Evolutionary conservation across 2,329 filamentous ascomycete species (phyloP).

Genomic region (Pseudogymnoascus verrucosus): DNA sequence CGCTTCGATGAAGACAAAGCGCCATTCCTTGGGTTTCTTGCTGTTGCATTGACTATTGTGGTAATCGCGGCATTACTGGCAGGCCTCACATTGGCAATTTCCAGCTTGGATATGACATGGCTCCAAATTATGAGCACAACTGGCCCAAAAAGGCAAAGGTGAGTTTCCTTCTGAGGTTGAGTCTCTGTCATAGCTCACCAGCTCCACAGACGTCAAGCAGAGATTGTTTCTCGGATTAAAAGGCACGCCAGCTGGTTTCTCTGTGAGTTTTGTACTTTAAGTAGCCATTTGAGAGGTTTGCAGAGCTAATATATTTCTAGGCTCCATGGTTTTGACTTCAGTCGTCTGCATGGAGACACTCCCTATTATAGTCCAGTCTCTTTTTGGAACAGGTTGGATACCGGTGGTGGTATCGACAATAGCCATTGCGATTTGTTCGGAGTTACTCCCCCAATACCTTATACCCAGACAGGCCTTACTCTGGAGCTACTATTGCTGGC

Average conservation of each 20-base stretch:
- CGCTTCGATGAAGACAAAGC: neutral
- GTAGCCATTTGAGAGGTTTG: neutral
- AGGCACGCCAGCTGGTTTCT: constrained; percentile 22
- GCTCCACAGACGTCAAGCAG: constrained; percentile 16
- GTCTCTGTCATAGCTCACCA: constrained; percentile 10
- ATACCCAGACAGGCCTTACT: constrained; percentile 19
- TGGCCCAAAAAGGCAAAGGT: constrained; percentile 19
- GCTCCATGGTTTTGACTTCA: constrained; percentile 21
- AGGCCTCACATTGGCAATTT: constrained; percentile 22
- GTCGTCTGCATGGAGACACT: constrained; percentile 21
- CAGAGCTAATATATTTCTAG: constrained; percentile 12
- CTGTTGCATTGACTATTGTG: constrained; percentile 15
- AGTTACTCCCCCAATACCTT: constrained; percentile 24
- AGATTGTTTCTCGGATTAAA: constrained; percentile 18
- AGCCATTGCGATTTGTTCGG: constrained; percentile 20
- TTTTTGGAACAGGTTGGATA: constrained; percentile 16
- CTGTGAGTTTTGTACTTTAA: constrained; percentile 15
- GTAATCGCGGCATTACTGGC: constrained; percentile 18
- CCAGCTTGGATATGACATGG: constrained; percentile 20
- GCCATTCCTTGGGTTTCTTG: neutral
- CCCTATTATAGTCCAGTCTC: constrained; percentile 21
- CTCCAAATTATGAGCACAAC: constrained; percentile 19
- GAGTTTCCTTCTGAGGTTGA: neutral
- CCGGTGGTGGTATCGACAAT: constrained; percentile 21
- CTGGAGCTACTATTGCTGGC: constrained; percentile 23